A percentile compares a stretch with the other conserved stretches of the same genome.
Conservation (phyloP, 2,329 filamentous ascomycete genomes). For the Cryphonectria japonica region DNA sequence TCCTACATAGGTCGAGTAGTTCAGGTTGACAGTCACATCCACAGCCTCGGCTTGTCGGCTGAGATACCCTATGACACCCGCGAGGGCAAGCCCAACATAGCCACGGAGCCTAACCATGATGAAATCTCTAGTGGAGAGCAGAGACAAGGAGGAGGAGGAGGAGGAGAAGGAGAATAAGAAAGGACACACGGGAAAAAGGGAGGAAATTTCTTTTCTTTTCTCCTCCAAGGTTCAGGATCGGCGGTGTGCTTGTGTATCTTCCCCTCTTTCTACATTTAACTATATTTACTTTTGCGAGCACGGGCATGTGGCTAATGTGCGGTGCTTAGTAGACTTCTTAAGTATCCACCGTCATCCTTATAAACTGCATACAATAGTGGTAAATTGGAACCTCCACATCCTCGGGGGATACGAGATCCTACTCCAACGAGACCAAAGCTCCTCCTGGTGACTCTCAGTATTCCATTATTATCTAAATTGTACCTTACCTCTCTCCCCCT, state of each 20-base stretch:
- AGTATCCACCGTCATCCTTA: not conserved
- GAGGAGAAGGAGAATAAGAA: not conserved
- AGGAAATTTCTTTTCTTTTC: not conserved
- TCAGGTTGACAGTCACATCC: constrained; percentile 16
- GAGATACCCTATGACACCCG: constrained; percentile 6
- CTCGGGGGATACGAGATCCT: not conserved
- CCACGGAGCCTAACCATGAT: constrained; percentile 7
- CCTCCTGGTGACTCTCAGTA: not conserved
- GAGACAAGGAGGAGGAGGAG: not conserved
- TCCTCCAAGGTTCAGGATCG: not conserved
- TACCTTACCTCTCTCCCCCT: not conserved
- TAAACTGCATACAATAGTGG: not conserved
- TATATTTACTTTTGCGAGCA: not conserved
- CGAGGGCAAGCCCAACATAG: constrained; percentile 6
- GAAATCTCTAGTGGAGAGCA: not conserved
- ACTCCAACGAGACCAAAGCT: not conserved
- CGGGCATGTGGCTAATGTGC: not conserved
- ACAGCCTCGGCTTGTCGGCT: constrained; percentile 18
- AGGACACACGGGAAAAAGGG: not conserved
- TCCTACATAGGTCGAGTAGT: constrained; percentile 29
- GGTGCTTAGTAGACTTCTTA: not conserved
- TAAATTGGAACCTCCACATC: not conserved
- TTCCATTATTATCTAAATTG: too few species aligned
- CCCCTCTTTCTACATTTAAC: not conserved
- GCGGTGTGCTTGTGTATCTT: not conserved